Conservation (phyloP, 306 rosid species). For the Dicorynia guianensis region DNA sequence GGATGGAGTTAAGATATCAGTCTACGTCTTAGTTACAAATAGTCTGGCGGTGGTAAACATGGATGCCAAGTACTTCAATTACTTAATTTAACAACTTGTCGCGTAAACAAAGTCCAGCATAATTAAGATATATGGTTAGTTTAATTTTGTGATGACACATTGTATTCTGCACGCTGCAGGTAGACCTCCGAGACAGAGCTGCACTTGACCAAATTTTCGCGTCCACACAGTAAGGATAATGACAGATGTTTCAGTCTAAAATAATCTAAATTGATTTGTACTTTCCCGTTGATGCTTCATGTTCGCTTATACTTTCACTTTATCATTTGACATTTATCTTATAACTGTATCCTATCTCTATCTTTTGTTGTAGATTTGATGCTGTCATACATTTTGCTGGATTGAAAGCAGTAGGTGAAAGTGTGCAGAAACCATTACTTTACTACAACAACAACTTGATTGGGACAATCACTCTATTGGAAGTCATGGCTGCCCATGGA, state of each 20-base stretch:
- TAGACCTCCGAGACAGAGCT: slow-evolving; percentile 85
- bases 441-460: slow-evolving; percentile 85
- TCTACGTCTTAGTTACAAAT: neutral
- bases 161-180: slow-evolving; percentile 51
- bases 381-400: slow-evolving; percentile 99
- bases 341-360: slow-evolving; percentile 2
- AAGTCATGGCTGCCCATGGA: slow-evolving; percentile 97
- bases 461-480: slow-evolving; percentile 91
- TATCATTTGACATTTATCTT: neutral
- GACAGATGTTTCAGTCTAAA: slow-evolving; percentile 21
- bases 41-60: neutral
- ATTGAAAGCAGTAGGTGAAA: slow-evolving; percentile 96
- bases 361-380: slow-evolving; percentile 69
- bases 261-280: neutral
- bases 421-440: slow-evolving; percentile 87
- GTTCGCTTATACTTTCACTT: slow-evolving; percentile 13
- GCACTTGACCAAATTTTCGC: slow-evolving; percentile 79
- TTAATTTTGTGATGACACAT: slow-evolving; percentile 25
- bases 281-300: slow-evolving; percentile 8
- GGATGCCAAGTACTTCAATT: neutral
- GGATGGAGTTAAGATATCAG: neutral
- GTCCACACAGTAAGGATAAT: slow-evolving; percentile 63
- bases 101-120: neutral
- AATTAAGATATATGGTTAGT: slow-evolving; percentile 21
- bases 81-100: neutral